Percentiles rank a stretch among this genome's conserved stretches.
phyloP scores from a whole-genome alignment of 805 yeast genomes.

The Myxozyma melibiosi region DNA sequence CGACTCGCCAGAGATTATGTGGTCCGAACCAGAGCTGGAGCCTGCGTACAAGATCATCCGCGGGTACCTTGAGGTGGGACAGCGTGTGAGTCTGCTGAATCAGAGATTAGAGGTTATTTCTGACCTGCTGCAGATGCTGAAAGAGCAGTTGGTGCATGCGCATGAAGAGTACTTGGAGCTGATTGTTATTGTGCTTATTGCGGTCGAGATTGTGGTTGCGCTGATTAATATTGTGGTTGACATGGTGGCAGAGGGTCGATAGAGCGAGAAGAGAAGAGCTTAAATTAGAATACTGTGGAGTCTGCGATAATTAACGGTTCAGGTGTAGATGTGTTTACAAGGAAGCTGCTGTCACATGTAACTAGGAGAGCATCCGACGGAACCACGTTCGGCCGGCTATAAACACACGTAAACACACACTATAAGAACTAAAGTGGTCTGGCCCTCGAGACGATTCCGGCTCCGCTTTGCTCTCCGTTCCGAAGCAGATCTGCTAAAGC shows the following conservation, averaged over 20 bases:
- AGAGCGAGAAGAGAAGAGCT: too few relatives aligned
- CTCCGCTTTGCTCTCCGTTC: neutral
- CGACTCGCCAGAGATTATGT: constrained; percentile 97
- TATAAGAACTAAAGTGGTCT: too few relatives aligned
- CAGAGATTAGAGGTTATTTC: constrained; percentile 92
- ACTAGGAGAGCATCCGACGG: too few relatives aligned
- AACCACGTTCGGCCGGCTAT: too few relatives aligned
- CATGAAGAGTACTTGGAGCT: constrained; percentile 88
- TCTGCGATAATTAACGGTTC: too few relatives aligned
- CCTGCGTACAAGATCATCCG: constrained; percentile 97
- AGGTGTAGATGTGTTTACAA: too few relatives aligned
- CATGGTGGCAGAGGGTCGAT: constrained; percentile 25
- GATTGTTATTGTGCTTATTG: constrained; percentile 86
- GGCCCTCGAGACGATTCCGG: too few relatives aligned
- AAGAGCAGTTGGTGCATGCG: constrained; percentile 94
- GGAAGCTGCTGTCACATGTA: too few relatives aligned
- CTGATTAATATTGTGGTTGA: constrained; percentile 42
- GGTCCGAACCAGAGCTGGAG: constrained; percentile 98
- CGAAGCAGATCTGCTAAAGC: too few relatives aligned
- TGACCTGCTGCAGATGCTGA: constrained; percentile 91
- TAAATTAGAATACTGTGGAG: too few relatives aligned
- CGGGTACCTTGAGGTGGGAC: constrained; percentile 84
- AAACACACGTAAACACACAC: too few relatives aligned
- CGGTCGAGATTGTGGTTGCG: constrained; percentile 88
- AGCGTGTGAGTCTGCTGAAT: constrained; percentile 83